Evolutionary conservation across 2,329 filamentous ascomycete genomes (phyloP), one percentile per base, ranked within the genome.

Genomic region (Aureobasidium sp.): DNA sequence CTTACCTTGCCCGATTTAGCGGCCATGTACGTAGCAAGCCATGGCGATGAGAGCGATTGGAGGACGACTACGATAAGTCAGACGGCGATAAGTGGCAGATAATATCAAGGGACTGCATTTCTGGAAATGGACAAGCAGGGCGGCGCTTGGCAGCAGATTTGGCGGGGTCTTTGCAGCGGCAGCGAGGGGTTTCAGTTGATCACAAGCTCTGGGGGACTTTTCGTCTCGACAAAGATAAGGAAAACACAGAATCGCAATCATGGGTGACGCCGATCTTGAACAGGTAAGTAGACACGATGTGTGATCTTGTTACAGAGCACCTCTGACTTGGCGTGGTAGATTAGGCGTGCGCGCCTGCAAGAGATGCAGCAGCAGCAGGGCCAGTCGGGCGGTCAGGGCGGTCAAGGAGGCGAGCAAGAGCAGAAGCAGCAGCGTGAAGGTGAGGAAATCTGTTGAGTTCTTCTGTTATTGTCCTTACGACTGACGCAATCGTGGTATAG

Each of bases 301-400:
- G 30, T 13, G 36, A 11, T 5, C 5, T 8, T 45, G 30, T 16
- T 30, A 25, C n/a, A 37, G 47, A 11, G 29, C 49, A 8, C 2
- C 9, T 48, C 52, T 64, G 59, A 48, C 55, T 63, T 27, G 29
- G 37, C 21, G 11, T 11, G 48, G 49, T 71, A 96, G 88, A 97
- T 97, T 73, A 83, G 93, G 73, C 89, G 90, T 75, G 93, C 93
- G 70, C 91, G 94, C 65, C 86, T 97, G 60, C 90, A 93, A 76
- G 92, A 99, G 79, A 87, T 97, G 67, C 94, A 95, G 76, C 83
- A 91, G 69, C 81, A 85, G 71, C 67, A 69, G 80, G 89, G 67
- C 27, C 76, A 75, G 59, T 76, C 77, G 50, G 77, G 78, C 64
- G 77, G 76, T 62, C 75, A 75, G 44, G 76, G 76, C 63, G 79